A percentile compares a stretch with the other conserved stretches of the same genome.
Conservation (phyloP, 2,329 filamentous ascomycete species). For the Tolypocladium paradoxum region DNA sequence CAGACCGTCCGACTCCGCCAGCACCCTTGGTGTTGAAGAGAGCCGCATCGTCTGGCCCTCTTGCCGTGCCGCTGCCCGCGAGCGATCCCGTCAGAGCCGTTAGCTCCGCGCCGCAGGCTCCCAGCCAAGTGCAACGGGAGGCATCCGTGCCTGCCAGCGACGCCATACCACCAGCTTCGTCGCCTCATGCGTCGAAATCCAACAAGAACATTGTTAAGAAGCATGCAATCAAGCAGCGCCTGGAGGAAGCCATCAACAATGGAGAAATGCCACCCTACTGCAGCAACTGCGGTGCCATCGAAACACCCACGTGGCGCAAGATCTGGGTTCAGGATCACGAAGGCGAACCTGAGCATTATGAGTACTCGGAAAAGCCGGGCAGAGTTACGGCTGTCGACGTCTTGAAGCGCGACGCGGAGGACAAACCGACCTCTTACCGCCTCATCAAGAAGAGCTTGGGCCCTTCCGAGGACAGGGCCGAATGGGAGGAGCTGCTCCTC, state of each 20-base stretch:
- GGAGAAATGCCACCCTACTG: conserved; percentile 85
- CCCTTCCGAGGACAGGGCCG: conserved; percentile 49
- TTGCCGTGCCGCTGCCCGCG: conserved; percentile 29
- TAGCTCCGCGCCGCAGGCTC: conserved; percentile 10
- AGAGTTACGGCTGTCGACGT: conserved; percentile 65
- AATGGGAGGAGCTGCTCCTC: conserved; percentile 62
- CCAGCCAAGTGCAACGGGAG: conserved; percentile 18
- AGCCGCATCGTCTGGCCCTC: conserved; percentile 23
- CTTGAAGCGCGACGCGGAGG: conserved; percentile 50
- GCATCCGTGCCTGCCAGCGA: conserved; percentile 34
- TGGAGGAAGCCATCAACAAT: conserved; percentile 56
- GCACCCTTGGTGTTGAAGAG: conserved; percentile 25
- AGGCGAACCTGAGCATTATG: conserved; percentile 58
- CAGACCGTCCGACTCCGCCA: conserved; percentile 14
- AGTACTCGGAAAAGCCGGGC: conserved; percentile 63
- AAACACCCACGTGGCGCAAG: conserved; percentile 93
- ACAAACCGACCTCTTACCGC: conserved; percentile 56
- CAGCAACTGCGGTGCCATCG: conserved; percentile 85
- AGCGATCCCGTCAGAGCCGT: conserved; percentile 31
- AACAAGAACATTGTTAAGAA: conserved; percentile 58
- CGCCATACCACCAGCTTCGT: conserved; percentile 22
- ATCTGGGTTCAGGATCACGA: conserved; percentile 71
- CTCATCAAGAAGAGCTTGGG: conserved; percentile 66
- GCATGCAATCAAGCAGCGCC: conserved; percentile 44
- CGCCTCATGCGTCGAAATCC: conserved; percentile 35